Evolutionary conservation across 2,329 filamentous ascomycete species (phyloP), one percentile per base, ranked within the genome.

Genomic region (Davidsoniella australis): DNA sequence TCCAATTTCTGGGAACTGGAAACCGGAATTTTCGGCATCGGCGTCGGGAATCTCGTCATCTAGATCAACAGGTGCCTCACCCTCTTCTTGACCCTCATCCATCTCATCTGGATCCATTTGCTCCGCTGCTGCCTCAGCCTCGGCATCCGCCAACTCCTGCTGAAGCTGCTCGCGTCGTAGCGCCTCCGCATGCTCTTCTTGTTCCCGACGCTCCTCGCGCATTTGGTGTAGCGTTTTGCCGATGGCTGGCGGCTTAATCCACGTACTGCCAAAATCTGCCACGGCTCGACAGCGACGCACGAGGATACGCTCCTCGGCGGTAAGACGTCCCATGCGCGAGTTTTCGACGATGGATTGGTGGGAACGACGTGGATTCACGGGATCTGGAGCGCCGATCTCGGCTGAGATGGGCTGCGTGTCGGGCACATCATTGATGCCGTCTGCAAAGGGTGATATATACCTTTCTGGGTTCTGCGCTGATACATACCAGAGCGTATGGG

Each of bases 161-260:
- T 81, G 76, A 4, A 81, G 65, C 57, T 77, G 74, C 61, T 88
- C 83, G 26, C 82, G 71, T 18, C 82, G 70, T 62, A 85, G 67
- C 2, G 82, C 75, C 59, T 84, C 79, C 54, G 84, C 76, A 53
- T 88, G 84, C 63, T 98, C 91, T 61, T 89, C 82, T 49, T 84
- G 75, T 67, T 98, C 91, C 9, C 83, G 76, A 56, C 81, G 78
- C 67, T 98, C 91, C 64, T 98, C 91, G 40, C 83, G 80, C 66
- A 87, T 76, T 54, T 93, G 87, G 60, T 93, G 81, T 53, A 94
- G 76, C 1, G 89, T 94, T 70, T 96, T 98, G 51, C 78, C 63
- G 49, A 94, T 73, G 6, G 89, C 91, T 0, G 86, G 87, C 0
- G 91, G 91, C 52, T 82, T 84, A 50, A 98, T 80, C 91, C 91